phyloP scores from a whole-genome alignment of 202 grass and related monocot species.

The Thinopyrum obtusiflorum region DNA sequence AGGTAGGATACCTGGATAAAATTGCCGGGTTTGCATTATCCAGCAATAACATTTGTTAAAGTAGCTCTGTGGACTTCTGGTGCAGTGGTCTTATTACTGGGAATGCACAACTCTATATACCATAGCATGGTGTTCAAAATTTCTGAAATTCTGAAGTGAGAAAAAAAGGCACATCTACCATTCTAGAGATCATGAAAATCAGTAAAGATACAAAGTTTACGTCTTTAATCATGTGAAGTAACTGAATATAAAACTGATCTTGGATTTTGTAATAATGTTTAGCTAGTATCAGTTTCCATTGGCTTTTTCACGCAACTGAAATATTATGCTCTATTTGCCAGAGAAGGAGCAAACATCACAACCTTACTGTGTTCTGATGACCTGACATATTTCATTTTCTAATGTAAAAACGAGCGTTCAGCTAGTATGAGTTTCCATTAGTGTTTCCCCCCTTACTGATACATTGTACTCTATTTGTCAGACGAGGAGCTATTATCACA shows the following conservation, averaged over 20 bases:
- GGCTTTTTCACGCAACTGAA: not conserved
- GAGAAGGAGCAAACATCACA: slow-evolving; percentile 48
- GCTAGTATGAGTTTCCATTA: slow-evolving; percentile 22
- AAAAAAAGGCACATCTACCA: not conserved
- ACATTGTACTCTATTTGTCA: slow-evolving; percentile 42
- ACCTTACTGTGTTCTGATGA: slow-evolving; percentile 43
- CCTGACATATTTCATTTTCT: slow-evolving; percentile 36
- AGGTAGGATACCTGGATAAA: not conserved
- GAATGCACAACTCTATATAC: not conserved
- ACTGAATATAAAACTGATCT: slow-evolving; percentile 16
- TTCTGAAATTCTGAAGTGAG: not conserved
- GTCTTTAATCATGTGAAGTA: slow-evolving; percentile 12
- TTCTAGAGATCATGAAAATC: slow-evolving; percentile 9
- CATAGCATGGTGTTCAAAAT: not conserved
- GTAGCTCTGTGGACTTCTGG: not conserved
- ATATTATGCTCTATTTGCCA: slow-evolving; percentile 26
- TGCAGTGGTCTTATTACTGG: not conserved
- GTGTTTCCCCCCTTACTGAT: slow-evolving; percentile 11
- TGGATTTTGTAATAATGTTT: not conserved
- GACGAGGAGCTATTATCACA: slow-evolving; percentile 93
- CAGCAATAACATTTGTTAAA: not conserved
- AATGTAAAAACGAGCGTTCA: not conserved
- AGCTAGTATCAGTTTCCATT: slow-evolving; percentile 21
- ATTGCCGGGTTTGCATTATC: not conserved
- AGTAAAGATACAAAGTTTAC: not conserved